phyloP scores from a whole-genome alignment of 768 basidiomycete species.

The Kwoniella heveanensis region DNA sequence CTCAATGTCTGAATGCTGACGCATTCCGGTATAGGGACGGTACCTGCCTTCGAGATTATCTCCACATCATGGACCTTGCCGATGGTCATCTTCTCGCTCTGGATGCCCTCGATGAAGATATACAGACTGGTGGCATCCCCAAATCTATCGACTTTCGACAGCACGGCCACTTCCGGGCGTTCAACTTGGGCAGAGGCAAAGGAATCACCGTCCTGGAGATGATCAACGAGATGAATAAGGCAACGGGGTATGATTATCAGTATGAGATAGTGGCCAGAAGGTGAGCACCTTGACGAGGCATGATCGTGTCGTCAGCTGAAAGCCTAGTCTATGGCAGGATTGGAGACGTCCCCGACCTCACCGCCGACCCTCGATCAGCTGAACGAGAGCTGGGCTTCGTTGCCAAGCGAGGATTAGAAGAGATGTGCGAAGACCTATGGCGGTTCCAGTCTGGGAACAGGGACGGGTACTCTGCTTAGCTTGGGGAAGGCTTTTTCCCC shows the following conservation, averaged over 20 bases:
- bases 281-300: constrained; percentile 59
- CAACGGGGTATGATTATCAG: constrained; percentile 83
- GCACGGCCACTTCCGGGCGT: constrained; percentile 75
- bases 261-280: constrained; percentile 86
- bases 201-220: constrained; percentile 93
- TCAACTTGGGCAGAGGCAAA: constrained; percentile 91
- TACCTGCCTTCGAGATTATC: constrained; percentile 87
- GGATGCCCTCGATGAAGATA: constrained; percentile 65
- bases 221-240: constrained; percentile 87
- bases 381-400: constrained; percentile 90
- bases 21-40: constrained; percentile 69
- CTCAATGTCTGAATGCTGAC: not conserved
- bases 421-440: constrained; percentile 96
- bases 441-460: constrained; percentile 72
- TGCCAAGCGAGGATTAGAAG: constrained; percentile 75
- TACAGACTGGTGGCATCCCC: constrained; percentile 59
- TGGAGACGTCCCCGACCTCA: constrained; percentile 94
- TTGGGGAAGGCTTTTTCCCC: too few relatives aligned
- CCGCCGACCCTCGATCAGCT: constrained; percentile 86
- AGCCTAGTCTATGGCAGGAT: constrained; percentile 4
- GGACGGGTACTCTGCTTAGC: not conserved
- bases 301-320: not conserved
- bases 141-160: constrained; percentile 57
- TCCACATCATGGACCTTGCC: constrained; percentile 83
- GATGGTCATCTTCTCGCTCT: constrained; percentile 87